Base-by-base conservation (phyloP, 345 rosid species). In the Cardiospermum halicacabum region DNA sequence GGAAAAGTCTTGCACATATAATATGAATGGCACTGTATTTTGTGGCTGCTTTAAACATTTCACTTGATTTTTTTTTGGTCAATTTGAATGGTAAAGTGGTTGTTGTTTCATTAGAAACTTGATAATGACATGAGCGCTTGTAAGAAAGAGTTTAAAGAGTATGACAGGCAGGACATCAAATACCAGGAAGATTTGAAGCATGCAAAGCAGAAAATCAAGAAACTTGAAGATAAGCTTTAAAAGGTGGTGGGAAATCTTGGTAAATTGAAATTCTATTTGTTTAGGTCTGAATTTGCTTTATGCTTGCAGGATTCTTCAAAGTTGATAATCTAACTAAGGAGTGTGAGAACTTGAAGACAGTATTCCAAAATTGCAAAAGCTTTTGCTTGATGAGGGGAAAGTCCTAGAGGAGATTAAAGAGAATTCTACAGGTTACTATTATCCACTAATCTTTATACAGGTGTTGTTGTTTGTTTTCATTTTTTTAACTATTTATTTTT, bases 81-180 rank as follows among this genome's bases (percentile, higher is more conserved):
- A 63, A 51, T 59, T 22, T 32, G 24, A 56, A 27, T 47, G 28
- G 21, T 12, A 24, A 24, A 59, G 24, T 49, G 31, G 67, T n/a
- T 69, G 24, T 79, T 53, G 56, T 69, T 73, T n/a, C 43, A 36
- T 72, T 77, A 94, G 99, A 91, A 78, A 73, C 93, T 94, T 75
- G 91, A 84, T 60, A 84, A 77, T 69, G 73, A 78, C 62, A 89
- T 89, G 64, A 76, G 66, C 73, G 77, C 40, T 25, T 87, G 88
- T 72, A 94, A 94, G 79, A 97, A 94, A 62, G 85, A 84, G 61
- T 94, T 94, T 56, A 91, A 87, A 81, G 97, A 94, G 64, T 94
- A 91, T 75, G 96, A 94, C 80, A 84, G 96, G 81, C 96, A 87
- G 72, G 97, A 91, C 71, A 89, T 94, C 68, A 91, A 94, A 65